Evolutionary conservation across 257 asterid species (phyloP).

Genomic region (Solanum pennellii): DNA sequence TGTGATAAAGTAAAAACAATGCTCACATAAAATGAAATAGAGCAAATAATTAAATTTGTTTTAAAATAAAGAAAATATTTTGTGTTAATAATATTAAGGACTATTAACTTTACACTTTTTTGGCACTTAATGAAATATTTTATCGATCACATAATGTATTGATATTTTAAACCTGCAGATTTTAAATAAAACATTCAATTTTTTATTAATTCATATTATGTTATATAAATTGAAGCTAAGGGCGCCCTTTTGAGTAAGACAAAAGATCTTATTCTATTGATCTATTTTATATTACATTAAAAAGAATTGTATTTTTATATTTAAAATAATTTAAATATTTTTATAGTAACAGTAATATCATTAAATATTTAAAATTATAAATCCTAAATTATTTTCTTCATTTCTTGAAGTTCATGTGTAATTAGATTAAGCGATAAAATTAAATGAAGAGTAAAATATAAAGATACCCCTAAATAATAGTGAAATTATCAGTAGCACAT

Average conservation of each 20-base stretch:
- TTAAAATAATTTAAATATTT: background rate
- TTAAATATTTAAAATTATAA: background rate
- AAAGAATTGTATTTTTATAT: background rate
- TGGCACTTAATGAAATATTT: background rate
- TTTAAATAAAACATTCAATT: background rate
- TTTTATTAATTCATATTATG: background rate
- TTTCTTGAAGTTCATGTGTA: background rate
- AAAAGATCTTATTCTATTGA: background rate
- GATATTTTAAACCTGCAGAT: background rate
- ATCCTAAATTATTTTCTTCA: background rate
- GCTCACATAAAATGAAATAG: background rate
- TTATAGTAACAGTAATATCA: background rate
- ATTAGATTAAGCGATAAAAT: background rate
- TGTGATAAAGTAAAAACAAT: background rate
- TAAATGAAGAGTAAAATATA: background rate
- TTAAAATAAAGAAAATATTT: background rate
- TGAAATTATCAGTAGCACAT: background rate
- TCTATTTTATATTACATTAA: background rate
- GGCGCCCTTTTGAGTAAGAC: accelerated
- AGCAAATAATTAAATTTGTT: background rate
- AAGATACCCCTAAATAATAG: background rate
- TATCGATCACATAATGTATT: background rate
- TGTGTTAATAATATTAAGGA: background rate
- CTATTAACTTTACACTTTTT: background rate
- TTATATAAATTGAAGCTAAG: background rate